A percentile compares a stretch with the other conserved stretches of the same genome.
Evolutionary conservation across 192 early-diverging fungal species (phyloP).

Genomic region (Dissophora ornata): DNA sequence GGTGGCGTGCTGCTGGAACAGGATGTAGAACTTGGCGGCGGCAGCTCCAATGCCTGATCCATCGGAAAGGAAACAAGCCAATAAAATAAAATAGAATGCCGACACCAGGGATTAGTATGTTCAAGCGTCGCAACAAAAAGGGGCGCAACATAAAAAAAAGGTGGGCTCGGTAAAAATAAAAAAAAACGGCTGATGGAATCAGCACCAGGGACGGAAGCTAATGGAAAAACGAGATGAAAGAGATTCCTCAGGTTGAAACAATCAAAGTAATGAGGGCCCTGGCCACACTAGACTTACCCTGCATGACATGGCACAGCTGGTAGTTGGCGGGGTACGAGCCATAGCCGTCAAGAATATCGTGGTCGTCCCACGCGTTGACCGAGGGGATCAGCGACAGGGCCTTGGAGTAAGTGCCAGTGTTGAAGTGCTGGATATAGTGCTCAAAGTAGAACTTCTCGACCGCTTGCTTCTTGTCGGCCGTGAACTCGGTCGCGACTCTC

Average conservation of each 20-base stretch:
- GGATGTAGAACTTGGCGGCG: constrained; percentile 80
- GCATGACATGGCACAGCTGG: constrained; percentile 74
- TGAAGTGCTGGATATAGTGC: constrained; percentile 74
- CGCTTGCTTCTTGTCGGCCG: constrained; percentile 30
- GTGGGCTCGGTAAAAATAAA: constrained; percentile 10
- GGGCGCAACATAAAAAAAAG: constrained; percentile 5
- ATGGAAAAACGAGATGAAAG: neutral
- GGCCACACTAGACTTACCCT: constrained; percentile 70
- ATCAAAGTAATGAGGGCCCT: too few relatives aligned
- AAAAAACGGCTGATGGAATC: neutral
- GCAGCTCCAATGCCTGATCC: constrained; percentile 72
- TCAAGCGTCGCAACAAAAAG: too few relatives aligned
- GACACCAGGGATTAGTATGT: too few relatives aligned
- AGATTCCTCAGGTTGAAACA: too few relatives aligned
- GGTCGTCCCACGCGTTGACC: constrained; percentile 85
- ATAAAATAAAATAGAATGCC: too few relatives aligned
- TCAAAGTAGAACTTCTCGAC: constrained; percentile 74
- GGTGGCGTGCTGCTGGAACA: constrained; percentile 88
- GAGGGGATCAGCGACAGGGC: constrained; percentile 81
- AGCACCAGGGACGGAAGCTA: neutral
- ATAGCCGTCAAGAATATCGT: constrained; percentile 91
- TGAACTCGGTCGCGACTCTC: constrained; percentile 28
- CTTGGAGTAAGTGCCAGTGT: constrained; percentile 61
- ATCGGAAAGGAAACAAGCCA: neutral
- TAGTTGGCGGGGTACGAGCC: constrained; percentile 86